Percentiles rank a stretch among this genome's conserved stretches.
These are phyloP conservation scores for Lagerstroemia speciosa DNA, from an alignment of 345 rosid genomes.

Conservation along the genomic window DNA sequence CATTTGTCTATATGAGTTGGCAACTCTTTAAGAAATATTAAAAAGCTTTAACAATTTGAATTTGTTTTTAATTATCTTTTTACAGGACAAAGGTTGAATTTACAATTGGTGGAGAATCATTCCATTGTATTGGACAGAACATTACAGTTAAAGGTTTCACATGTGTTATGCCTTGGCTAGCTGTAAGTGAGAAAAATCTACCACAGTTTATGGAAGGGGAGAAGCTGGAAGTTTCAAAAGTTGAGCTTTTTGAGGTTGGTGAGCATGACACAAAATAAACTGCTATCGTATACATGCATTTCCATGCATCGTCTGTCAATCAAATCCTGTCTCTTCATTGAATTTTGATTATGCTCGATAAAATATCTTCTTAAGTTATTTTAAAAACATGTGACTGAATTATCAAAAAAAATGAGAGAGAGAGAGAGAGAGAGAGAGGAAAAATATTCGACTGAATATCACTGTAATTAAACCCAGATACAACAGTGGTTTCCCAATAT, in stretches of 20 bases:
- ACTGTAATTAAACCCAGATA: no score
- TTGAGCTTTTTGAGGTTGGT: slow-evolving; percentile 70
- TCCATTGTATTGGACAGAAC: slow-evolving; percentile 65
- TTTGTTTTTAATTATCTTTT: not conserved
- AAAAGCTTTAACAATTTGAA: not conserved
- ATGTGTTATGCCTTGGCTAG: slow-evolving; percentile 89
- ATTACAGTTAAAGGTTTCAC: slow-evolving; percentile 69
- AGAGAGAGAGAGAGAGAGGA: no score
- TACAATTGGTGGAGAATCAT: slow-evolving; percentile 66
- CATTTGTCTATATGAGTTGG: not conserved
- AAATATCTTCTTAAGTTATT: no score
- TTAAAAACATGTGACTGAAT: no score
- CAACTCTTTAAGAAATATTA: not conserved
- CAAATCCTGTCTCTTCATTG: not conserved
- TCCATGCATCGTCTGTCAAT: not conserved
- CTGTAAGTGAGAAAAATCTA: slow-evolving; percentile 62
- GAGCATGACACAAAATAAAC: not conserved
- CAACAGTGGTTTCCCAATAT: no score
- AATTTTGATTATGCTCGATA: not conserved
- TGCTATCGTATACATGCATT: not conserved
- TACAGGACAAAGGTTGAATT: slow-evolving; percentile 74
- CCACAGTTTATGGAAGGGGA: slow-evolving; percentile 62
- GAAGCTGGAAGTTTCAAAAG: slow-evolving; percentile 62
- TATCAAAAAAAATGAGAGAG: no score
- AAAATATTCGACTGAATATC: no score